These are phyloP conservation scores for Hortiboletus flavorubellus DNA, from an alignment of 768 basidiomycete species.

Conservation along the genomic window DNA sequence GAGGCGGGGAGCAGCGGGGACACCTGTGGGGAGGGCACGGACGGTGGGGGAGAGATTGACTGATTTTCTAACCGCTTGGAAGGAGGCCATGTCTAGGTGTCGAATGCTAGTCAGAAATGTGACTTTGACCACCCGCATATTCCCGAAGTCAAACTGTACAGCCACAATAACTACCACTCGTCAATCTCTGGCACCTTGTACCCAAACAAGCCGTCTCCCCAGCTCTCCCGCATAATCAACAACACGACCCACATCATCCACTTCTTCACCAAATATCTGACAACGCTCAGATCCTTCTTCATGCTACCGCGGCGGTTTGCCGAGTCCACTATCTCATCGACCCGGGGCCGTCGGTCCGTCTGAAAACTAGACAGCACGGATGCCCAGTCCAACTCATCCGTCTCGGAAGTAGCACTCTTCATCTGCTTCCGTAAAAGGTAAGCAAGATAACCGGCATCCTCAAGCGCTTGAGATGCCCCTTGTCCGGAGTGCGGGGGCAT, in stretches of 20 bases:
- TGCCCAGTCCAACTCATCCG: constrained; percentile 11
- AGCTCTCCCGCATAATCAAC: constrained; percentile 24
- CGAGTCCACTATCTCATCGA: constrained; percentile 26
- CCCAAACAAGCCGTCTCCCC: constrained; percentile 29
- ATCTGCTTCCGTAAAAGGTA: constrained; percentile 23
- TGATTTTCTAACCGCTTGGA: constrained; percentile 77
- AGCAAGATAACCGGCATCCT: constrained; percentile 31
- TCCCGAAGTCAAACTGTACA: constrained; percentile 43
- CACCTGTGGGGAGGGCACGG: constrained; percentile 72
- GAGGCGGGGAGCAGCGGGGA: constrained; percentile 73
- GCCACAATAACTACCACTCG: constrained; percentile 24
- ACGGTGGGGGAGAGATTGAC: constrained; percentile 80
- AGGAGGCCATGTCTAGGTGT: constrained; percentile 51
- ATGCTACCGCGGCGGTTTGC: constrained; percentile 24
- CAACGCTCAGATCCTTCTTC: constrained; percentile 20
- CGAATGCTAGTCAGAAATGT: neutral
- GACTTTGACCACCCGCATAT: constrained; percentile 16
- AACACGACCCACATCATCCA: constrained; percentile 27
- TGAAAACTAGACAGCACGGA: constrained; percentile 22
- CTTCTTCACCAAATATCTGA: constrained; percentile 20
- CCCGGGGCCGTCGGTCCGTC: constrained; percentile 20
- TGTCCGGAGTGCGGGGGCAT: constrained; percentile 33
- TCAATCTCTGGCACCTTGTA: constrained; percentile 30
- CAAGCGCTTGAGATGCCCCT: constrained; percentile 31
- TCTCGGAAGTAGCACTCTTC: neutral